Conservation (phyloP, 2,329 filamentous ascomycete genomes). For the Stagonosporopsis rhizophila region DNA sequence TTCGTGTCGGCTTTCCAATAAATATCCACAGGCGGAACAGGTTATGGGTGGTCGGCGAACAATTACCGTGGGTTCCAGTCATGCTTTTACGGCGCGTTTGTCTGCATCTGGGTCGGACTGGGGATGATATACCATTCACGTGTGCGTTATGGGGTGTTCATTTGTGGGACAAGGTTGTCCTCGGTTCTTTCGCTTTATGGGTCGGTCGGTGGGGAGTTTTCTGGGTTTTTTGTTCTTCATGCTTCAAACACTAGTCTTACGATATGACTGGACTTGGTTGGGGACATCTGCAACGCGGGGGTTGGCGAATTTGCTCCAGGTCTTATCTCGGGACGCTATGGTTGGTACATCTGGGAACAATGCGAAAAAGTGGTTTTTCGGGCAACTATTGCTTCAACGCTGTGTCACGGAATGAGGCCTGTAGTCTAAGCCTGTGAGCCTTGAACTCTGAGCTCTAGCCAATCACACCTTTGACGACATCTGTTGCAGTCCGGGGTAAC, state of each 20-base stretch:
- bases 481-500: conserved; percentile 14
- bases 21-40: conserved; percentile 40
- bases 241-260: conserved; percentile 21
- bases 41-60: conserved; percentile 44
- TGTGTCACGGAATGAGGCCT: not conserved
- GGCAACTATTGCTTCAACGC: not conserved
- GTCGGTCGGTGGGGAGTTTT: conserved; percentile 37
- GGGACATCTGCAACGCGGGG: conserved; percentile 26
- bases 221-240: conserved; percentile 27
- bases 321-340: conserved; percentile 31
- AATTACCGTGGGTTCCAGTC: conserved; percentile 40
- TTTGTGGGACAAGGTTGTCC: conserved; percentile 33
- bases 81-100: conserved; percentile 42
- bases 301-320: conserved; percentile 25
- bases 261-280: conserved; percentile 19
- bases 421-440: not conserved
- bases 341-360: conserved; percentile 33
- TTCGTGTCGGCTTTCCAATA: conserved; percentile 48
- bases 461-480: conserved; percentile 1
- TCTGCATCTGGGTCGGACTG: conserved; percentile 39
- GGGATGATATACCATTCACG: conserved; percentile 41
- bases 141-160: conserved; percentile 42
- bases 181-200: conserved; percentile 27
- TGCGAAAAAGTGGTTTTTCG: conserved; percentile 40
- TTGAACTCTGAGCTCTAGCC: not conserved